Base-by-base conservation (phyloP, 208 protist genomes). In the Trypanosomatidae sp. region DNA sequence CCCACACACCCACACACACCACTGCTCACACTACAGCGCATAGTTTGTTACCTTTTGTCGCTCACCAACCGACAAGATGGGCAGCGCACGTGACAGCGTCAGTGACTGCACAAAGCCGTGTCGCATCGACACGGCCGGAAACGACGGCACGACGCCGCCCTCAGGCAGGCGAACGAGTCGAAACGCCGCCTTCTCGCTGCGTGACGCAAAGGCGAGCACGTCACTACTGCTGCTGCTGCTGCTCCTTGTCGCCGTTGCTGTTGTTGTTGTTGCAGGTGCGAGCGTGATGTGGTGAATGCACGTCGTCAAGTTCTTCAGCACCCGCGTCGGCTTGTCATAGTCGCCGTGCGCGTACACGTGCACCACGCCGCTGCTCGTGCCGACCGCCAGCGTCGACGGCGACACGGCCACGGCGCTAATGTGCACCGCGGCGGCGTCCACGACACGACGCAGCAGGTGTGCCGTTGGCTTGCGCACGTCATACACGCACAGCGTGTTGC, bases 41-140 rank as follows among this genome's bases (percentile, higher is more conserved):
- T 92, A 92, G 60, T 89, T 88, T 0, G 73, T 83, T 24, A 92
- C 79, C 42, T 78, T 79, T 40, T 76, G 68, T 7, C 69, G 70
- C 62, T 89, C 84, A n/a, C 84, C 80, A 7, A 92, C 69, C 18
- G 84, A 92, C 1, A 92, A 50, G 15, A 92, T 61, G 8, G 79
- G 76, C n/a, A 86, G 42, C 13, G 70, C 80, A 16, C 65, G 76
- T 1, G 76, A 69, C 10, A 88, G 66, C 16, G 61, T 42, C 11
- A 89, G 11, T 35, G 63, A 71, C 27, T 89, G 84, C 19, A 81
- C 60, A 49, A 89, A 92, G 2, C 73, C 60, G 46, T 89, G 79
- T 16, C 69, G 66, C 37, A 62, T 55, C 10, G 61, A 45, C 8
- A 89, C 61, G 1, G 73, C 66, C 2, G 84, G 84, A 49, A 92